These are phyloP conservation scores for Aureobasidium musti DNA, from an alignment of 2,329 filamentous ascomycete species.

Conservation along the genomic window DNA sequence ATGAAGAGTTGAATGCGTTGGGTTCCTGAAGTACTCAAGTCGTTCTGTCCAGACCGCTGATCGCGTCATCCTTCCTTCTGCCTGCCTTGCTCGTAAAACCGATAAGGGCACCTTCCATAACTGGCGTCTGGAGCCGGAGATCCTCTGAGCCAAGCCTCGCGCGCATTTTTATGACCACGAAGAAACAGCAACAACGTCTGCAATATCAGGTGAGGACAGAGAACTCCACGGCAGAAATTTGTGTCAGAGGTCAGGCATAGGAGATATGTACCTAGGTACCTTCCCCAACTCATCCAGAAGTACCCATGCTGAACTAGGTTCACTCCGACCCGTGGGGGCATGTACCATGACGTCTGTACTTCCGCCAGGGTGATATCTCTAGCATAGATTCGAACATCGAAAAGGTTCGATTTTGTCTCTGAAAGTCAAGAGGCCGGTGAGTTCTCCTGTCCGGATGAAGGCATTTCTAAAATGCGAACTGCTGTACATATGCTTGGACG, in stretches of 20 bases:
- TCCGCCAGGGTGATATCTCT: neutral
- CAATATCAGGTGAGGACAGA: no score
- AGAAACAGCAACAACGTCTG: neutral
- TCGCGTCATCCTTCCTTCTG: conserved; percentile 6
- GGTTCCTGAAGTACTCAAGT: neutral
- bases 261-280: no score
- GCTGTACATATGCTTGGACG: no score
- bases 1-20: neutral
- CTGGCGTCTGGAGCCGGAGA: neutral
- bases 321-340: no score
- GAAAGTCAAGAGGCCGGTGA: neutral
- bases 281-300: no score
- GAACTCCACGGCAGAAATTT: no score
- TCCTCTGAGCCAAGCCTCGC: neutral
- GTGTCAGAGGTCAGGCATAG: no score
- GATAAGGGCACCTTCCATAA: conserved; percentile 9
- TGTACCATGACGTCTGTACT: neutral
- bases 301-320: neutral
- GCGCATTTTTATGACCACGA: neutral
- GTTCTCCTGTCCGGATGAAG: neutral
- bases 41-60: neutral
- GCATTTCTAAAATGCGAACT: neutral
- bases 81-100: conserved; percentile 12
- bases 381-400: neutral
- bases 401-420: neutral